Evolutionary conservation across 2,329 filamentous ascomycete species (phyloP), one percentile per base, ranked within the genome.

Genomic region (Aspergillus japonicus): DNA sequence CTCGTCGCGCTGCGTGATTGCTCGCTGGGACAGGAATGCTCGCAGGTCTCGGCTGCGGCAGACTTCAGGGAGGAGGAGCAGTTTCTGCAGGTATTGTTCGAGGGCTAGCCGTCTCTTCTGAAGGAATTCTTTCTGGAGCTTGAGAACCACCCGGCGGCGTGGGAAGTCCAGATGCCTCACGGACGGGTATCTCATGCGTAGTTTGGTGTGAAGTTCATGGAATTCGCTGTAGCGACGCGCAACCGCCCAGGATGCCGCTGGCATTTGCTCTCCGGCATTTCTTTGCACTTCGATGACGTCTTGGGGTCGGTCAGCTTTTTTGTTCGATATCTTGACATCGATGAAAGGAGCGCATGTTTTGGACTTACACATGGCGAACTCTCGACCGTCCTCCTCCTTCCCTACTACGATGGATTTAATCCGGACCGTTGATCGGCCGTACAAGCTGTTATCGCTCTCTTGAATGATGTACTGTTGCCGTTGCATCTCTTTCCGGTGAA

Each of bases 151-250:
- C 61, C 95, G 89, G 42, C 96, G 86, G 19, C 94, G 85, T 1
- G 95, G 95, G 70, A 99, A 98, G 68, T 98, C 94, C 2, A 99
- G 83, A 65, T 91, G 87, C 52, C 93, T 87, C 16, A 98, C 92
- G 16, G 91, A 93, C 0, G 92, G 88, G 69, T 97, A 99, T 62
- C 89, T 87, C 44, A 88, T 84, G 56, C 95, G 88, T 26, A 99
- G 83, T 57, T 89, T 89, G 72, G 97, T 95, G 72, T 99, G 92
- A 19, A 99, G 85, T 64, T 97, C 93, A 69, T 96, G 92, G 69
- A 99, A 99, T 75, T 98, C 94, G 78, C 92, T 96, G 73, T 99
- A 99, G 65, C 95, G 86, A 58, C 94, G 86, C n/a, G 91, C 90
- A 48, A 99, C 87, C 14, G 89, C 87, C 95, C 95, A 99, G 3